These are phyloP conservation scores for Coriaria nepalensis DNA, from an alignment of 306 rosid genomes.

Conservation along the genomic window DNA sequence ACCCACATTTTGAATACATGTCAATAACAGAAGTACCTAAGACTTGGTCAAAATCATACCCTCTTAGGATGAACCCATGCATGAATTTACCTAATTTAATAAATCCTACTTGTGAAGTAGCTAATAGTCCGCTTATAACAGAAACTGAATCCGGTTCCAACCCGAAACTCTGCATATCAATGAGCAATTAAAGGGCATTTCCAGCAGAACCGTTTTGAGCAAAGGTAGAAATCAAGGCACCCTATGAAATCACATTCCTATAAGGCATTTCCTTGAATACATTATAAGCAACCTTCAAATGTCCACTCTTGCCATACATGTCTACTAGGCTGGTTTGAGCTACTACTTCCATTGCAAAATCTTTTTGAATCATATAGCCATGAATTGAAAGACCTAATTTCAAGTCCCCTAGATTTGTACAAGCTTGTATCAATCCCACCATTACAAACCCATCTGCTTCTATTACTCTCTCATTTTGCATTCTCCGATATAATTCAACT, in stretches of 20 bases:
- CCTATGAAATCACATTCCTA: conserved; percentile 30
- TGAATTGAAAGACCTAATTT: conserved; percentile 24
- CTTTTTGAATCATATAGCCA: conserved; percentile 24
- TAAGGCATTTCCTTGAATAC: conserved; percentile 23
- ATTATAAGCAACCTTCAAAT: conserved; percentile 19
- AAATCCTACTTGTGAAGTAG: conserved; percentile 27
- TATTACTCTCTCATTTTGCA: conserved; percentile 23
- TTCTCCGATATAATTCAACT: conserved; percentile 20
- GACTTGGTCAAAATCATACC: conserved; percentile 19
- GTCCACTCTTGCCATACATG: conserved; percentile 27
- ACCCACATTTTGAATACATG: conserved; percentile 40
- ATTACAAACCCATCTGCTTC: conserved; percentile 26
- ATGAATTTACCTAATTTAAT: conserved; percentile 31
- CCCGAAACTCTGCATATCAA: conserved; percentile 26
- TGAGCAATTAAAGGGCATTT: conserved; percentile 20
- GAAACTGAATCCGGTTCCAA: conserved; percentile 20
- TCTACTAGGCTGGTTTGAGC: conserved; percentile 35
- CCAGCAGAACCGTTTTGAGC: conserved; percentile 35
- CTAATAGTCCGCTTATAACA: conserved; percentile 28
- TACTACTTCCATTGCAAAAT: conserved; percentile 19
- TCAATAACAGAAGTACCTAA: conserved; percentile 31
- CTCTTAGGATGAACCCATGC: conserved; percentile 24
- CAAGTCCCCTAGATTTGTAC: conserved; percentile 22
- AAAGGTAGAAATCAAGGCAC: conserved; percentile 29
- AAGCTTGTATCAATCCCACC: conserved; percentile 36